Evolutionary conservation across 2,329 filamentous ascomycete genomes (phyloP), one percentile per base, ranked within the genome.

Genomic region (Fusarium sp.): DNA sequence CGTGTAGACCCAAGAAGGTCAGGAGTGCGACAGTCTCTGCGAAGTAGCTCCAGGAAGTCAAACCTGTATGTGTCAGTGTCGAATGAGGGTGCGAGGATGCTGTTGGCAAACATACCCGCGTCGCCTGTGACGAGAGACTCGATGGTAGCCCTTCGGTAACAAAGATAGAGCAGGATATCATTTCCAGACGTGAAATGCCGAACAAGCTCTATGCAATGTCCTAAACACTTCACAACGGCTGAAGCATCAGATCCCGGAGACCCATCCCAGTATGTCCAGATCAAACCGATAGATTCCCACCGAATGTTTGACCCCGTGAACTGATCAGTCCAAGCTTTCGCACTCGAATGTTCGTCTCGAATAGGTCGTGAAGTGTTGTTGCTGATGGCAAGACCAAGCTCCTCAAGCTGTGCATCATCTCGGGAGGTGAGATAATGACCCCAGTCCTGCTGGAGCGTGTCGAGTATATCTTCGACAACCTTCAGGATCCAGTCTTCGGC

Each of bases 231-330:
- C 4, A 54, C 46, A 2, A 69, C 51, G 5, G 19, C 65, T 2
- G 61, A 19, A 4, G 51, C 40, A 11, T 60, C 55, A 3, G 24
- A 39, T 3, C 43, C 43, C 7, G 55, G 53, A 8, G 38, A 50
- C 1, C 57, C 46, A 46, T 71, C 61, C 63, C 71, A 73, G 15
- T 73, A 68, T 0, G 73, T 62, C 74, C 71, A 84, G 2, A 83
- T 67, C 13, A 83, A 53, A 0, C 82, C 82, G 2, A 85, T 55
- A 0, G 80, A 78, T 53, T 85, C 83, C 83, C 83, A 85, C 1
- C 83, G 76, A 21, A 82, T 70, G 17, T 78, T 79, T 0, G 64
- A 62, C 0, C 81, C 81, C 0, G 74, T 75, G 47, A 84, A 81
- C 36, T 83, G 80, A 3, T 69, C 72, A 1, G 80, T 67, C 81